These are phyloP conservation scores for Pseudonitzschia multiseries DNA, from an alignment of 108 stramenopile genomes.

Conservation along the genomic window DNA sequence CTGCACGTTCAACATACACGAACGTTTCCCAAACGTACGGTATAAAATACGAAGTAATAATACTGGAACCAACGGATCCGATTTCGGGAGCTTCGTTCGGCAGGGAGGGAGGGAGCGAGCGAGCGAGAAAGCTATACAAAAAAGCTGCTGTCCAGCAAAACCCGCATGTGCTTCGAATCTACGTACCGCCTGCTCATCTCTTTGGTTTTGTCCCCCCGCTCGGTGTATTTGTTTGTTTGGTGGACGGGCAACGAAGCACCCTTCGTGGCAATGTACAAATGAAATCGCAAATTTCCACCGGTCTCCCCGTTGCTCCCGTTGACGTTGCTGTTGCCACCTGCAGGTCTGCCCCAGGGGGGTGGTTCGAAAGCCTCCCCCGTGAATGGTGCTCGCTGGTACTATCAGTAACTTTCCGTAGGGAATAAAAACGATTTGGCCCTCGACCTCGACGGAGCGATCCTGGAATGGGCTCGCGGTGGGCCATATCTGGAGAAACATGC, in stretches of 20 bases:
- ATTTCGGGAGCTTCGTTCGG: too few relatives aligned
- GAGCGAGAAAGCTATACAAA: too few relatives aligned
- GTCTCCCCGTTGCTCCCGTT: neutral
- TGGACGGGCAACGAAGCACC: conserved; percentile 15
- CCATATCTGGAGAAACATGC: conserved; percentile 32
- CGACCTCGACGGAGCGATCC: neutral
- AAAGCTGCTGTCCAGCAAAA: neutral
- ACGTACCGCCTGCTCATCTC: conserved; percentile 19
- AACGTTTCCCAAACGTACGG: too few relatives aligned
- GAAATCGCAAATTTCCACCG: conserved; percentile 56
- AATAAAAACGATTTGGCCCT: conserved; percentile 53
- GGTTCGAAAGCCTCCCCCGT: conserved; percentile 70
- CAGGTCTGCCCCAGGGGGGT: neutral
- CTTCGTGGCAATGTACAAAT: conserved; percentile 47
- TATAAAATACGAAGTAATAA: too few relatives aligned
- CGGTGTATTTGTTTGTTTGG: conserved; percentile 46
- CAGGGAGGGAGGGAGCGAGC: too few relatives aligned
- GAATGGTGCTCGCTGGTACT: conserved; percentile 57
- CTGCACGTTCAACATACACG: too few relatives aligned
- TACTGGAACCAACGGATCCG: too few relatives aligned
- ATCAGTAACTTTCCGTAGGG: conserved; percentile 61
- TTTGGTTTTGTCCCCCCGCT: conserved; percentile 24
- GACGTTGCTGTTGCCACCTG: too few relatives aligned
- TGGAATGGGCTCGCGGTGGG: neutral
- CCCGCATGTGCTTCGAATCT: conserved; percentile 12